Percentiles rank a stretch among this genome's conserved stretches.
phyloP scores from a whole-genome alignment of 2,329 filamentous ascomycete genomes.

The Colletotrichum sidae region DNA sequence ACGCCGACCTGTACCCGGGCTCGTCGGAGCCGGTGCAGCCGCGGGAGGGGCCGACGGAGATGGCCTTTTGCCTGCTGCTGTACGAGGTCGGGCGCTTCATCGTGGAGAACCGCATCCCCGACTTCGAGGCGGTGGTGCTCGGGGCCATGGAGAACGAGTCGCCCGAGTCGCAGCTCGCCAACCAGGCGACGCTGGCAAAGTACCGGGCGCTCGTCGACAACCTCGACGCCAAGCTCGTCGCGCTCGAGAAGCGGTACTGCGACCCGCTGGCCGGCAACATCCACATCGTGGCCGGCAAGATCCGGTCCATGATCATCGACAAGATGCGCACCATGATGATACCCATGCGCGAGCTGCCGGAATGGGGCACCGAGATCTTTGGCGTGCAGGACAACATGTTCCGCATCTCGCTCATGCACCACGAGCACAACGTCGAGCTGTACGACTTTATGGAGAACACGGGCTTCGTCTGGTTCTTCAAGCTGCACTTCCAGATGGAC shows the following conservation, averaged over 20 bases:
- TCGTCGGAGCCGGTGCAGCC: slow-evolving; percentile 63
- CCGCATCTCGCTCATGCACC: slow-evolving; percentile 61
- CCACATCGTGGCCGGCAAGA: slow-evolving; percentile 61
- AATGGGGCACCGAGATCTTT: slow-evolving; percentile 62
- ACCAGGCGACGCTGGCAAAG: slow-evolving; percentile 53
- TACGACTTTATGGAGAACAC: slow-evolving; percentile 56
- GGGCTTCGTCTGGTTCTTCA: slow-evolving; percentile 68
- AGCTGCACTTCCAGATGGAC: slow-evolving; percentile 66
- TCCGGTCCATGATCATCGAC: slow-evolving; percentile 60
- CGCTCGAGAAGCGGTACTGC: slow-evolving; percentile 61
- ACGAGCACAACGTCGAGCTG: slow-evolving; percentile 59
- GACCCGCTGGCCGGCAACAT: slow-evolving; percentile 64
- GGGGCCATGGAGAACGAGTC: slow-evolving; percentile 50
- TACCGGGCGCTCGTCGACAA: slow-evolving; percentile 56
- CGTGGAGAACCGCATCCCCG: slow-evolving; percentile 52
- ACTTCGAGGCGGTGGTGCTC: slow-evolving; percentile 56
- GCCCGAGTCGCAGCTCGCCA: slow-evolving; percentile 61
- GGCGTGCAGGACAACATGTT: slow-evolving; percentile 66
- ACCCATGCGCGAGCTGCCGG: slow-evolving; percentile 59
- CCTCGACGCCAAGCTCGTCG: slow-evolving; percentile 56
- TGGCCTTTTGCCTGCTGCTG: slow-evolving; percentile 66
- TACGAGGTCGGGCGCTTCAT: slow-evolving; percentile 64
- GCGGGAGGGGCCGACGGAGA: slow-evolving; percentile 69
- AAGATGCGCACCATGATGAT: slow-evolving; percentile 62
- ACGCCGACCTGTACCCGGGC: slow-evolving; percentile 66